Conservation (phyloP, 768 basidiomycete species). For the Macrolepiota fuliginosa region DNA sequence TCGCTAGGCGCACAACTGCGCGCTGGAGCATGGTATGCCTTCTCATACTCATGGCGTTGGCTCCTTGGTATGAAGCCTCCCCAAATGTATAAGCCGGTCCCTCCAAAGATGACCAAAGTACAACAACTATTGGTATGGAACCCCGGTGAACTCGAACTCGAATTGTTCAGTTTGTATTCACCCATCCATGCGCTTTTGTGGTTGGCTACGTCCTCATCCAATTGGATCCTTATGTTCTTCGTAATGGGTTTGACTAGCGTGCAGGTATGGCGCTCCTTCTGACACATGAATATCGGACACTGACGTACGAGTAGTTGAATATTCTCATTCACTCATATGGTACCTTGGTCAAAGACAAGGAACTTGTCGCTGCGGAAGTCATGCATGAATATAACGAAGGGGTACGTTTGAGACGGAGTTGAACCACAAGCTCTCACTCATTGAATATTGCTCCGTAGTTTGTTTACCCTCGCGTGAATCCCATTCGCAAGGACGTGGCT, state of each 20-base stretch:
- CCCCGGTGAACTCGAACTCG: constrained; percentile 68
- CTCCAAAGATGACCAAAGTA: constrained; percentile 46
- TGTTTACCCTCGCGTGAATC: constrained; percentile 79
- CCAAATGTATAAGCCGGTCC: constrained; percentile 27
- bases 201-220: constrained; percentile 65
- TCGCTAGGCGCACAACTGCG: constrained; percentile 43
- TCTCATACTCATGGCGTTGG: constrained; percentile 63
- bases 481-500: constrained; percentile 71
- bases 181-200: constrained; percentile 74
- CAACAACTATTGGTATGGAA: constrained; percentile 80
- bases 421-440: not conserved
- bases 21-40: constrained; percentile 46
- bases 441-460: constrained; percentile 44
- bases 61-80: constrained; percentile 59
- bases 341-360: constrained; percentile 68
- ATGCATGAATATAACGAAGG: constrained; percentile 82
- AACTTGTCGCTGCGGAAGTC: constrained; percentile 74
- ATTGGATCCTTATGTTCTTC: constrained; percentile 72
- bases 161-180: constrained; percentile 74
- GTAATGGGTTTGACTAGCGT: constrained; percentile 65
- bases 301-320: constrained; percentile 37
- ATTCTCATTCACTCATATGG: constrained; percentile 55
- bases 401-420: constrained; percentile 38
- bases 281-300: not conserved
- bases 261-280: constrained; percentile 46